Percentiles rank a stretch among this genome's conserved stretches.
Evolutionary conservation across 2,329 filamentous ascomycete species (phyloP).

Genomic region (Colletotrichum musicola): DNA sequence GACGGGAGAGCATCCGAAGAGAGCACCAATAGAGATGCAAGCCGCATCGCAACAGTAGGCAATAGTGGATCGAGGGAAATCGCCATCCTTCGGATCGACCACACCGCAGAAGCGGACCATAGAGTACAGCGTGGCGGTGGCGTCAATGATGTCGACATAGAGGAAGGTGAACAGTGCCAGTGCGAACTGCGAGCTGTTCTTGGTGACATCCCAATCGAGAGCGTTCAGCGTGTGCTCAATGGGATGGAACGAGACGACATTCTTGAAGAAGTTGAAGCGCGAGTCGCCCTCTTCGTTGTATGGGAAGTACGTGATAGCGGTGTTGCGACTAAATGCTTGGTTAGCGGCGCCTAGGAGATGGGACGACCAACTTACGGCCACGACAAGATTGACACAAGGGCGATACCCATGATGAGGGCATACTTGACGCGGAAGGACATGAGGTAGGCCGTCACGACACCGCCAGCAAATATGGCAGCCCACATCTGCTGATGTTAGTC

Average conservation of each 20-base stretch:
- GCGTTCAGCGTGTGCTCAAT: conserved; percentile 73
- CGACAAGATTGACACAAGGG: conserved; percentile 78
- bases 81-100: conserved; percentile 75
- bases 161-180: conserved; percentile 82
- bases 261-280: conserved; percentile 79
- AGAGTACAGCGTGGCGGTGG: conserved; percentile 82
- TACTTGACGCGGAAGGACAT: conserved; percentile 84
- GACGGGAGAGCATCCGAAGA: conserved; percentile 78
- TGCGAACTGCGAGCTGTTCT: conserved; percentile 71
- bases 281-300: conserved; percentile 72
- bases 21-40: conserved; percentile 77
- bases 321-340: conserved; percentile 64
- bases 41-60: conserved; percentile 81
- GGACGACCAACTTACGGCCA: conserved; percentile 71
- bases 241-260: conserved; percentile 78
- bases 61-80: conserved; percentile 87
- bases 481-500: conserved; percentile 70
- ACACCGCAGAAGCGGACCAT: conserved; percentile 82
- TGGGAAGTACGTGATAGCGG: conserved; percentile 80
- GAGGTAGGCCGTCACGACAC: conserved; percentile 82
- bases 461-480: conserved; percentile 86
- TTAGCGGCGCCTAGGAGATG: conserved; percentile 34
- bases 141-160: conserved; percentile 84
- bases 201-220: conserved; percentile 74
- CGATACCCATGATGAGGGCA: conserved; percentile 80